A percentile compares a stretch with the other conserved stretches of the same genome.
Evolutionary conservation across 2,329 filamentous ascomycete genomes (phyloP).

Genomic region (Diaporthe sp.): DNA sequence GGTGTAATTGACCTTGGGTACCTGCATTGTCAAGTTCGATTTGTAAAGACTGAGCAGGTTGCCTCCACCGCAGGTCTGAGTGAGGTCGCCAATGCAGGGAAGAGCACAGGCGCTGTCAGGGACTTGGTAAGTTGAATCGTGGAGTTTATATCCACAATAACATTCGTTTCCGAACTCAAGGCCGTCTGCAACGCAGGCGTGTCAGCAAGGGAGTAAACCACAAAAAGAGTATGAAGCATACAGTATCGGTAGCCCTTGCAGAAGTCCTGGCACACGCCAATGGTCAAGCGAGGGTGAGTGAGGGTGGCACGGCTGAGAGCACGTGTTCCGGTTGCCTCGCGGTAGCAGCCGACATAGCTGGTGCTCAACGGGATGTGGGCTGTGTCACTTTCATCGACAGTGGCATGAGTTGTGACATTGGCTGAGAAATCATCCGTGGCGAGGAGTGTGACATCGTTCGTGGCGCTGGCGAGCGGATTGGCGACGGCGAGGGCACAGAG

Average conservation of each 20-base stretch:
- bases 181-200: neutral
- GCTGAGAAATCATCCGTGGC: conserved; percentile 39
- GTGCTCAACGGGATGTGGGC: neutral
- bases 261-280: conserved; percentile 48
- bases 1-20: neutral
- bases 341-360: conserved; percentile 18
- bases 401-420: conserved; percentile 36
- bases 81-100: conserved; percentile 38
- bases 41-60: conserved; percentile 19
- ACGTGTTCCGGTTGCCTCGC: neutral
- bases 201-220: neutral
- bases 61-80: conserved; percentile 40
- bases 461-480: conserved; percentile 36
- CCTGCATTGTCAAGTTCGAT: conserved; percentile 10
- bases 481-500: neutral
- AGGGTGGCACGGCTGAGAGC: neutral
- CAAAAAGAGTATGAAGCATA: neutral
- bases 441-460: conserved; percentile 38
- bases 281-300: conserved; percentile 44
- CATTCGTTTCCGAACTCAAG: conserved; percentile 50
- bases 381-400: conserved; percentile 30
- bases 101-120: conserved; percentile 38
- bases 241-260: conserved; percentile 49
- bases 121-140: conserved; percentile 30
- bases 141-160: conserved; percentile 42